A percentile compares a stretch with the other conserved stretches of the same genome.
Evolutionary conservation across 2,329 filamentous ascomycete species (phyloP).

Genomic region (Ascochyta pisi): DNA sequence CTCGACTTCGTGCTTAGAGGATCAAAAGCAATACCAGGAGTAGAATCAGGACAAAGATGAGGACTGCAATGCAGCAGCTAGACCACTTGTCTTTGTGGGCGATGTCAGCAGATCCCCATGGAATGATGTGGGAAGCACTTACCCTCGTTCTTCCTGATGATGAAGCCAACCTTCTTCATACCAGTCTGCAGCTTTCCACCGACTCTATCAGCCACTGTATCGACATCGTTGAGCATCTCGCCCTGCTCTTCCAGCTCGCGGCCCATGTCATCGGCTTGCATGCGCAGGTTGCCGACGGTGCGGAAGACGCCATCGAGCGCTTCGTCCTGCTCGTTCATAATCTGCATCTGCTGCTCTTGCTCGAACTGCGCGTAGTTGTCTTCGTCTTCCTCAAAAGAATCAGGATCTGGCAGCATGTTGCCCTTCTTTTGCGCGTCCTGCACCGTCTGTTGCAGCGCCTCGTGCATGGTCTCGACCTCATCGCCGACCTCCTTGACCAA

Average conservation of each 20-base stretch:
- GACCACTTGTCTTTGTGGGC: conserved; percentile 65
- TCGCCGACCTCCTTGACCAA: conserved; percentile 88
- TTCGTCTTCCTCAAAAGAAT: conserved; percentile 60
- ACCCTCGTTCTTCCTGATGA: conserved; percentile 92
- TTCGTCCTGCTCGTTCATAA: conserved; percentile 95
- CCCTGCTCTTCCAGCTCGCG: conserved; percentile 93
- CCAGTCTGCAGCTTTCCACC: conserved; percentile 84
- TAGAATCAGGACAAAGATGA: conserved; percentile 88
- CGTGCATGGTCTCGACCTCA: conserved; percentile 88
- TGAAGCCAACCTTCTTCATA: conserved; percentile 82
- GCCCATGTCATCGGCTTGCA: conserved; percentile 95
- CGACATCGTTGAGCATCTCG: conserved; percentile 85
- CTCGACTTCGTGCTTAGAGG: conserved; percentile 54
- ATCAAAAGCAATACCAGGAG: conserved; percentile 78
- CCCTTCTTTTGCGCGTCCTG: conserved; percentile 49
- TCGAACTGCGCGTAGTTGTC: conserved; percentile 82
- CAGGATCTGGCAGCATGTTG: conserved; percentile 64
- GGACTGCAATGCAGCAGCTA: conserved; percentile 86
- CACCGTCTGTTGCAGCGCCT: conserved; percentile 73
- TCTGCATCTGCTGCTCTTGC: conserved; percentile 85
- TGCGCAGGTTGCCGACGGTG: conserved; percentile 87
- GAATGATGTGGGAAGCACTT: conserved; percentile 16
- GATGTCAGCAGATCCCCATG: conserved; percentile 36
- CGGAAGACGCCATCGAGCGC: conserved; percentile 91
- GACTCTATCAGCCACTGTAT: conserved; percentile 84